Evolutionary conservation across 768 basidiomycete species (phyloP).

Genomic region (Phylloporus sp.): DNA sequence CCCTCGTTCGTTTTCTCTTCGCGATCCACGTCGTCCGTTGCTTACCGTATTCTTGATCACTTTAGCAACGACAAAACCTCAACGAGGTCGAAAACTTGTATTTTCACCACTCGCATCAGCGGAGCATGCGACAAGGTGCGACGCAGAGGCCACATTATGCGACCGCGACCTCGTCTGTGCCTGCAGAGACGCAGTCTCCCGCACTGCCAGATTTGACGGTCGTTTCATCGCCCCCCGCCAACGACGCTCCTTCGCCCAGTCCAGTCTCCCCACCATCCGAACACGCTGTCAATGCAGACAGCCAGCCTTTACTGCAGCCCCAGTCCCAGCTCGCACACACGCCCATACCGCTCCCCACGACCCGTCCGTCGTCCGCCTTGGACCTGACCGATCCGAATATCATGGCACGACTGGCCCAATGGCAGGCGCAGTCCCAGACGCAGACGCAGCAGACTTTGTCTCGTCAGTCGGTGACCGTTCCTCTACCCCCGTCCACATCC

Average conservation of each 20-base stretch:
- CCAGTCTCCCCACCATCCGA: slow-evolving; percentile 8
- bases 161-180: background rate
- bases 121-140: slow-evolving; percentile 23
- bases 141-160: slow-evolving; percentile 16
- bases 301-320: background rate
- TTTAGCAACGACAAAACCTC: slow-evolving; percentile 68
- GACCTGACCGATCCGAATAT: slow-evolving; percentile 24
- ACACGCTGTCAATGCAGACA: background rate
- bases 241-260: background rate
- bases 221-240: slow-evolving; percentile 7
- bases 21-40: background rate
- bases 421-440: slow-evolving; percentile 19
- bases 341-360: background rate
- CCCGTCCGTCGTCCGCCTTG: slow-evolving; percentile 2
- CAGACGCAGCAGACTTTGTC: slow-evolving; percentile 2
- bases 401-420: slow-evolving; percentile 22
- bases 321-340: background rate
- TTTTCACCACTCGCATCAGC: slow-evolving; percentile 64
- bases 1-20: background rate
- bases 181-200: slow-evolving; percentile 10
- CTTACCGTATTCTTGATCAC: slow-evolving; percentile 1
- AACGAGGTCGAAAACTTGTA: slow-evolving; percentile 83
- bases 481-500: background rate
- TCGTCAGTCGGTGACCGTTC: background rate
- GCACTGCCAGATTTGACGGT: slow-evolving; percentile 15